Evolutionary conservation across 2,329 filamentous ascomycete genomes (phyloP), one percentile per base, ranked within the genome.

Genomic region (Capronia epimyces): DNA sequence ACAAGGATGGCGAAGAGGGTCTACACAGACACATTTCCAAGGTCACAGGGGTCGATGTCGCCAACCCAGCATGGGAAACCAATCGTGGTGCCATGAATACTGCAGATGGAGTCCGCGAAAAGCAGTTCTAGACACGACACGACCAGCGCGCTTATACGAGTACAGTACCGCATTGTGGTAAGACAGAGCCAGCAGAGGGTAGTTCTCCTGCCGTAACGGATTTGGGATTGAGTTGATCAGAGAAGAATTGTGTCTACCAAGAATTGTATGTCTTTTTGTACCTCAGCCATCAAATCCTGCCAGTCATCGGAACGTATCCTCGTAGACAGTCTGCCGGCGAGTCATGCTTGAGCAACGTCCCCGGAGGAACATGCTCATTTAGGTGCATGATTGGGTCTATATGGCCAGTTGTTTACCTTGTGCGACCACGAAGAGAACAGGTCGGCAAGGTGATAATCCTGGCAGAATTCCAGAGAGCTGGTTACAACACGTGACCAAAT

Each of bases 371-470:
- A 78, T 68, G 68, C 66, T 66, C 63, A 69, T 75, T 68, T 65
- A 66, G 13, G 62, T 69, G 46, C 52, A 54, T 47, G 52, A 49
- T 46, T 63, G 67, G 65, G 72, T 93, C 78, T 64, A 71, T 95
- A 77, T 95, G 78, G 89, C 89, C 81, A 90, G 80, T 82, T 82
- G 86, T 95, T 83, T 95, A 95, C 84, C 89, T 88, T 82, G 81
- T 82, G 84, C 86, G 88, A 84, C 66, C 75, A 71, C 63, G 59
- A 63, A 57, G 58, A 65, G 64, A 55, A 56, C 60, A 52, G 85
- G 81, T 83, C 80, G 78, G 84, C 81, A 83, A 83, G 87, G 86
- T 86, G 88, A 95, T 95, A 74, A 89, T 81, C 74, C 79, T 85
- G 83, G 87, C 87, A 42, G 22, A 25, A 20, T 8, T 40, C 36